Base-by-base conservation (phyloP, 2,329 filamentous ascomycete genomes). In the Lecanosticta acicola region DNA sequence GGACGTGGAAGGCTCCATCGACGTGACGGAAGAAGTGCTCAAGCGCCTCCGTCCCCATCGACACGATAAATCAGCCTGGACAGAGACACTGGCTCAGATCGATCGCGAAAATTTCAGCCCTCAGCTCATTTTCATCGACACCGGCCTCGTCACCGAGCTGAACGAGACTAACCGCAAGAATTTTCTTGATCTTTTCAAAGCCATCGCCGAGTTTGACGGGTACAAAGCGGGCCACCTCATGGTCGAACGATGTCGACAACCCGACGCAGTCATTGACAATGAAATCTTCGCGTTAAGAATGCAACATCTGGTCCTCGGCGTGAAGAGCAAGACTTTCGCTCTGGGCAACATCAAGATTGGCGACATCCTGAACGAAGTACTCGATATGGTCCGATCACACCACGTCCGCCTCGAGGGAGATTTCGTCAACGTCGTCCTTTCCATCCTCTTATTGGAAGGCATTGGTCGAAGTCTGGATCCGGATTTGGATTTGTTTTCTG, bases 351-450 rank as follows among this genome's bases (percentile, higher is more conserved):
- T 98, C 69, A 94, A 90, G 70, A 96, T 98, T 52, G 93, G 93
- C 9, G 93, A 98, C 58, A 89, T 98, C 16, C 69, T 98, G 21
- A 89, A 93, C 60, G 80, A 94, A 58, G 93, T 97, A 0, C 73
- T 98, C 36, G 77, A 77, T 48, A 96, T 98, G 89, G 93, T 98
- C 21, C 81, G 93, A 45, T 73, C 75, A 8, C 93, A 98, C 65
- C 93, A 98, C 63, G 93, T 98, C 3, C 79, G 93, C 7, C 78
- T 98, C 41, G 93, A 98, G 67, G 93, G 93, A 7, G 93, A 98
- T 65, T 98, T 97, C 63, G 89, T 98, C 63, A 98, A 98, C 62
- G 93, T 98, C 3, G 91, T 98, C 21, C 84, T 98, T 48, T 94
- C 88, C 49, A 96, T 97, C 43, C 71, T 98, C 26, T 75, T 98